Evolutionary conservation across 2,329 filamentous ascomycete species (phyloP), one percentile per base, ranked within the genome.

Genomic region (Didymosphaeria variabile): DNA sequence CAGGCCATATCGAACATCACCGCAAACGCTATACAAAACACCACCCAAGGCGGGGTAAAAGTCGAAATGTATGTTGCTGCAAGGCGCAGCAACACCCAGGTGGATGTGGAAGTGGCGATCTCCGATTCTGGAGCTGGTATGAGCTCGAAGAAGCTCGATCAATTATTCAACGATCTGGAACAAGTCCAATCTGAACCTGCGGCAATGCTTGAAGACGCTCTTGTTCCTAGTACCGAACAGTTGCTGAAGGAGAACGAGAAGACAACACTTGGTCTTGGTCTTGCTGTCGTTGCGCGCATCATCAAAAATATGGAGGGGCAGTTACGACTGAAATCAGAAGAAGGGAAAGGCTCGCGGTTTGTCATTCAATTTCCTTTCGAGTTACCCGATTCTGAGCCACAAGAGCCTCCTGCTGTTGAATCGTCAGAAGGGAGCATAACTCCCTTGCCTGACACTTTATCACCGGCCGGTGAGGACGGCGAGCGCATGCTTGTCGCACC

Each of bases 291-390:
- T n/a, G 91, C 92, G 17, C 87, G 93, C 40, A 92, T 93, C 38
- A 85, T 97, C 34, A 87, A 89, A n/a, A 97, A 93, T 71, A 95
- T 97, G 91, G 90, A 94, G 60, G 94, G 93, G 0, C 93, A 97
- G 71, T 78, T 97, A 32, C 88, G 92, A 1, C 80, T 97, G 1
- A 94, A 93, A 70, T 97, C 93, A 0, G 92, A 95, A 70, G 86
- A 91, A 72, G 91, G 91, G 1, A 91, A 90, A 68, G 93, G 94
- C 0, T 94, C 93, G 19, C 86, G 91, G 55, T 97, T 97, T 65
- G 88, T 93, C 21, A 87, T 97, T 26, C 87, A 92, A 64, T 81
- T 97, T 32, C 90, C 91, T 0, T 95, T 97, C 65, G 83, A 88
- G 8, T 73, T 94, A 0, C 88, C 87, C 0, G 76, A 81, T n/a